phyloP scores from a whole-genome alignment of 805 yeast genomes.

The Metschnikowia picachoensis region DNA sequence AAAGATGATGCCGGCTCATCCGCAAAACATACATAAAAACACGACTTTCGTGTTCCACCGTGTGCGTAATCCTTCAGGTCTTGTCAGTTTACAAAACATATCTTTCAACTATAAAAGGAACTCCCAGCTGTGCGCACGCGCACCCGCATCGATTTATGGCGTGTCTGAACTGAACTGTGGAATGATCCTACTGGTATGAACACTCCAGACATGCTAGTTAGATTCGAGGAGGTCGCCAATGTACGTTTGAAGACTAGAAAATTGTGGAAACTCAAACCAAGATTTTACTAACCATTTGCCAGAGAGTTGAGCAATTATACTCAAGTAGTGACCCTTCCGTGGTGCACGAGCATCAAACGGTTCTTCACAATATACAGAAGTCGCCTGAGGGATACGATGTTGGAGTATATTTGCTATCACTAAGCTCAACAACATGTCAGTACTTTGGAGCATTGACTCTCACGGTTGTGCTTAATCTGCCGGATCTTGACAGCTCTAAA shows the following conservation, averaged over 20 bases:
- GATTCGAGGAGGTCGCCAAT: slow-evolving; percentile 10
- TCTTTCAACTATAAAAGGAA: too few relatives aligned
- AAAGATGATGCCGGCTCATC: too few relatives aligned
- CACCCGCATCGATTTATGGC: too few relatives aligned
- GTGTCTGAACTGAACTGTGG: neutral
- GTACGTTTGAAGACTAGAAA: slow-evolving; percentile 2
- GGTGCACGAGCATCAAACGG: slow-evolving; percentile 46
- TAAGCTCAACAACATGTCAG: slow-evolving; percentile 45
- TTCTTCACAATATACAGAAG: slow-evolving; percentile 57
- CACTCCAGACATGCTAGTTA: slow-evolving; percentile 1
- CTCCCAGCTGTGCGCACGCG: too few relatives aligned
- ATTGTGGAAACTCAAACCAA: neutral
- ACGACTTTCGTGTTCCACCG: too few relatives aligned
- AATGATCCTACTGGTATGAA: too few relatives aligned
- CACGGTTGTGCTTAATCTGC: slow-evolving; percentile 53
- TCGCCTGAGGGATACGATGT: slow-evolving; percentile 52
- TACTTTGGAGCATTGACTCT: slow-evolving; percentile 82
- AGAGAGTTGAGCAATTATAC: slow-evolving; percentile 44
- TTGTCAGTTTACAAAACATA: too few relatives aligned
- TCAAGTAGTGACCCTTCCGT: slow-evolving; percentile 34
- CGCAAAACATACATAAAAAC: too few relatives aligned
- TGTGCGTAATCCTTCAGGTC: too few relatives aligned
- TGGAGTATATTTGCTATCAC: slow-evolving; percentile 50
- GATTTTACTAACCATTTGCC: neutral
- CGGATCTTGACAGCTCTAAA: slow-evolving; percentile 14